Conservation (phyloP, 305 asterid species). For the Salvia sclarea region DNA sequence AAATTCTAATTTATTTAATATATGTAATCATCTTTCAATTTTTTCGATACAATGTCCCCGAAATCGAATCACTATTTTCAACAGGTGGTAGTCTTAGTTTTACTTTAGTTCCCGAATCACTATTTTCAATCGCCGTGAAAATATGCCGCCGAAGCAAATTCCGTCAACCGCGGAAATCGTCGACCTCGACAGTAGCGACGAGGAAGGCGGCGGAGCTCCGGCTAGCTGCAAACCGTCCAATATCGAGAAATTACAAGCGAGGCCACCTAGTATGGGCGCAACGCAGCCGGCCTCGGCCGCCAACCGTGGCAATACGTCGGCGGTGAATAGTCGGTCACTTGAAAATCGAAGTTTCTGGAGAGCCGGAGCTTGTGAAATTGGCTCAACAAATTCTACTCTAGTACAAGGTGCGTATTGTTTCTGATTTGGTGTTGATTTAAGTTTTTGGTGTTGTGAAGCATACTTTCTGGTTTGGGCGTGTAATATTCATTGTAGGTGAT, state of each 20-base stretch:
- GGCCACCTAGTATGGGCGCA: constrained; percentile 27
- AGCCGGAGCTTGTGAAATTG: constrained; percentile 80
- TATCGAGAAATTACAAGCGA: constrained; percentile 28
- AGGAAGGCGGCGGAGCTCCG: constrained; percentile 41
- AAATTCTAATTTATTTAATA: too few species aligned
- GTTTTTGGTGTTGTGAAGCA: neutral
- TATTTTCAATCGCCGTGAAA: neutral
- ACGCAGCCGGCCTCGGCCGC: constrained; percentile 32
- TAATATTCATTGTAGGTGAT: constrained; percentile 53
- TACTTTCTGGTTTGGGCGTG: neutral
- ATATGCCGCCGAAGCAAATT: constrained; percentile 47
- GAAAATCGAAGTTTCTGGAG: constrained; percentile 90
- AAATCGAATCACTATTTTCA: too few species aligned
- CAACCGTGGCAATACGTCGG: constrained; percentile 28
- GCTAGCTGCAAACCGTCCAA: constrained; percentile 25
- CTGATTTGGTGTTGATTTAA: neutral
- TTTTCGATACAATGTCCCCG: too few species aligned
- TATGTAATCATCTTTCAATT: too few species aligned
- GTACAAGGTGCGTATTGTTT: constrained; percentile 46
- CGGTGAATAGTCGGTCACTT: constrained; percentile 39
- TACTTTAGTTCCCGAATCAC: neutral
- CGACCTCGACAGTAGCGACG: constrained; percentile 81
- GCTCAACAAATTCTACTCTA: constrained; percentile 37
- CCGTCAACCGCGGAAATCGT: constrained; percentile 51
- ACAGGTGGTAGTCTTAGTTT: too few species aligned